Conservation (phyloP, 2,329 filamentous ascomycete genomes). For the Penicillium occitanis region DNA sequence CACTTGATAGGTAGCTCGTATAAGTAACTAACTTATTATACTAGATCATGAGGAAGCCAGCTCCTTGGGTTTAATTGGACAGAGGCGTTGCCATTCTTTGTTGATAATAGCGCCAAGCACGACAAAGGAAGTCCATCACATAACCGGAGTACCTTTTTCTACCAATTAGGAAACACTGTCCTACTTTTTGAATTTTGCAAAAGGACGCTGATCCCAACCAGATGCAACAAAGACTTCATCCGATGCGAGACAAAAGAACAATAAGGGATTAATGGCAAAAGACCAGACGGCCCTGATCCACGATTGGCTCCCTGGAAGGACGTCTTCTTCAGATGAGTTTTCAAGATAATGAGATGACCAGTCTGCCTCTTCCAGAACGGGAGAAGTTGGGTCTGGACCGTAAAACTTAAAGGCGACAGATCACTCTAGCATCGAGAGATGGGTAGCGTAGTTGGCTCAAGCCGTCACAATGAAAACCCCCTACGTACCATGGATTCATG, state of each 20-base stretch:
- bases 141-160: background rate
- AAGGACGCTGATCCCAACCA: background rate
- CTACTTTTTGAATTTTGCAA: background rate
- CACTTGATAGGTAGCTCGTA: background rate
- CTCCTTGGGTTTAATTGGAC: background rate
- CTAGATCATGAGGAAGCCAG: background rate
- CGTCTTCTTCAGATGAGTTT: background rate
- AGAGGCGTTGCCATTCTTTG: background rate
- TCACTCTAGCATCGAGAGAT: background rate
- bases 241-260: background rate
- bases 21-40: background rate
- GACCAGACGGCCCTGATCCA: background rate
- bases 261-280: background rate
- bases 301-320: background rate
- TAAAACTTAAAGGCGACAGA: background rate
- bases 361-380: background rate
- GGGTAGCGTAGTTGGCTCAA: background rate
- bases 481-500: background rate
- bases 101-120: background rate
- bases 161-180: background rate
- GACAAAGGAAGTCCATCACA: background rate
- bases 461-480: background rate
- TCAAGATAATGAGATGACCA: background rate
- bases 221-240: background rate
- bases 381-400: background rate